These are phyloP conservation scores for Phaffia rhodozyma DNA, from an alignment of 1,284 basidiomycete species.

Conservation along the genomic window DNA sequence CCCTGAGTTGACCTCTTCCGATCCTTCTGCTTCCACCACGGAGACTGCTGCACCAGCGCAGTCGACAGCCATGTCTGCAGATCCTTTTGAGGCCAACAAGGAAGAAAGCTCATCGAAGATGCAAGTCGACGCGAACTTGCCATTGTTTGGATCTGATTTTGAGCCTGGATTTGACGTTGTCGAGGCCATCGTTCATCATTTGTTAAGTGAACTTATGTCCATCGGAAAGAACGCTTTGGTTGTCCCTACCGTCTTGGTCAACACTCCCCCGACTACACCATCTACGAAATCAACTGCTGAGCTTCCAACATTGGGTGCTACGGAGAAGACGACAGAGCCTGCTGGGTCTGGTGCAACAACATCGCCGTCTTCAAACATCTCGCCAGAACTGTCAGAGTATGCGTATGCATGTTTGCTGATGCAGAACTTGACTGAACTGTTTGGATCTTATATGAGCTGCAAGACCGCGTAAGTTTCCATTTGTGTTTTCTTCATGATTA, in stretches of 20 bases:
- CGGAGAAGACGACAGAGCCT: conserved; percentile 1
- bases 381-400: conserved; percentile 32
- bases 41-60: conserved; percentile 2
- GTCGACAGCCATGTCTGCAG: conserved; percentile 5
- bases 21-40: conserved; percentile 7
- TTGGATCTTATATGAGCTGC: conserved; percentile 86
- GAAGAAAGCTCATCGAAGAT: conserved; percentile 36
- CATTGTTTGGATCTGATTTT: conserved; percentile 17
- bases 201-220: conserved; percentile 58
- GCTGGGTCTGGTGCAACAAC: conserved; percentile 13
- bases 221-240: conserved; percentile 41
- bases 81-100: not conserved
- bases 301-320: not conserved
- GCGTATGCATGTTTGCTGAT: conserved; percentile 77
- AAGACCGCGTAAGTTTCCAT: conserved; percentile 56
- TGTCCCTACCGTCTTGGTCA: conserved; percentile 9
- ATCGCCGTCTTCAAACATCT: conserved; percentile 2
- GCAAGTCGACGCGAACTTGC: conserved; percentile 46
- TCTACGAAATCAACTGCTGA: not conserved
- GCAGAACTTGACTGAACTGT: conserved; percentile 79
- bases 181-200: conserved; percentile 57
- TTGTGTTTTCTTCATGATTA: too few species aligned
- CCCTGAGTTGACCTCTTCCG: conserved; percentile 15
- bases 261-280: conserved; percentile 11
- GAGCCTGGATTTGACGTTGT: conserved; percentile 37